Evolutionary conservation across 257 asterid genomes (phyloP).

Genomic region (Solanum chmielewskii): DNA sequence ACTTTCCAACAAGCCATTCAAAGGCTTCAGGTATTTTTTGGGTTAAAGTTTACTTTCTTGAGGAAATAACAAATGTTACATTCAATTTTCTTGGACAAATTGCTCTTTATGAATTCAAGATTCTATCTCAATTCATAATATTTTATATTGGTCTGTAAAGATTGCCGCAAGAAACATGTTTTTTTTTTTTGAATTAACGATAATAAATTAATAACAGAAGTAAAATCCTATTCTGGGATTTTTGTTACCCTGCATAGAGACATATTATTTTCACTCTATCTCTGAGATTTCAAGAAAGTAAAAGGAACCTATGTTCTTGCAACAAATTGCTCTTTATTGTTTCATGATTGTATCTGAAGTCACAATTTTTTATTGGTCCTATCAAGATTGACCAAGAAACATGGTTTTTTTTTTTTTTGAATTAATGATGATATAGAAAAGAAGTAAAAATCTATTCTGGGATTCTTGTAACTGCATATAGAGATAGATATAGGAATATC

Average conservation of each 20-base stretch:
- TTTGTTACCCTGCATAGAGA: neutral
- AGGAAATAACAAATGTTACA: neutral
- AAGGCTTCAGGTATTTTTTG: slow-evolving; percentile 63
- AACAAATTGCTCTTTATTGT: neutral
- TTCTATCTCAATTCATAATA: neutral
- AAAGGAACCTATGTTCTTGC: neutral
- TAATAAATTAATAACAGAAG: neutral
- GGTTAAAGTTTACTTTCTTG: neutral
- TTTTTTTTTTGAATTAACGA: neutral
- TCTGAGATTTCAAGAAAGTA: neutral
- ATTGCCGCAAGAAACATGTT: neutral
- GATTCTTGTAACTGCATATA: neutral
- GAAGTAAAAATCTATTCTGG: neutral
- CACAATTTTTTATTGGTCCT: neutral
- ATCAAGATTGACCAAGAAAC: neutral
- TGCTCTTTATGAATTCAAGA: neutral
- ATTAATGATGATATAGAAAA: neutral
- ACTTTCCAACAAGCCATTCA: slow-evolving; percentile 96
- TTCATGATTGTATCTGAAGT: neutral
- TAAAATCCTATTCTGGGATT: neutral
- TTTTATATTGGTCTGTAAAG: neutral
- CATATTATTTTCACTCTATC: neutral
- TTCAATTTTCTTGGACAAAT: neutral
- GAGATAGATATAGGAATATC: neutral
- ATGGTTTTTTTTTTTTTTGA: neutral